phyloP scores from a whole-genome alignment of 2,329 filamentous ascomycete genomes.

The Aspergillus hortae region DNA sequence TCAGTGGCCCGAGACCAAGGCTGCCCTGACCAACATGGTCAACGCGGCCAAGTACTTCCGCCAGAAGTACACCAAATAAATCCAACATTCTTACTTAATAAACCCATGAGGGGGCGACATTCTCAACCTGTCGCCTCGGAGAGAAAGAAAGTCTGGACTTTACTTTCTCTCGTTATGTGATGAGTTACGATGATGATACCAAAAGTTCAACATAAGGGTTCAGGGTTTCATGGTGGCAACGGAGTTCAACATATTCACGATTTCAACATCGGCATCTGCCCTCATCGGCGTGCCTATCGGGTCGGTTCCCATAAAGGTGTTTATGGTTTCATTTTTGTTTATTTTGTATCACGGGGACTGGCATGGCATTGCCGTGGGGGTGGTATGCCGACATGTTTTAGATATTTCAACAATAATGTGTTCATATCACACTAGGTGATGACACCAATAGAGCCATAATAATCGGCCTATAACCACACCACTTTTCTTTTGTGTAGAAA shows the following conservation, averaged over 20 bases:
- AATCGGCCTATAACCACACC: background rate
- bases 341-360: slow-evolving; percentile 12
- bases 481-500: slow-evolving; percentile 19
- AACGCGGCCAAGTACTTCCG: slow-evolving; percentile 97
- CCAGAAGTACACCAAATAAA: slow-evolving; percentile 62
- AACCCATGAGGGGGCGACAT: slow-evolving; percentile 30
- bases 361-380: slow-evolving; percentile 14
- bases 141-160: slow-evolving; percentile 15
- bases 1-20: slow-evolving; percentile 98
- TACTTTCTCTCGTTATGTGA: slow-evolving; percentile 28
- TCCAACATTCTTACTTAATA: slow-evolving; percentile 12
- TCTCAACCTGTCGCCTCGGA: slow-evolving; percentile 37
- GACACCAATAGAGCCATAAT: slow-evolving; percentile 12
- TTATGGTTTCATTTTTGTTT: slow-evolving; percentile 11
- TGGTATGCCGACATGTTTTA: slow-evolving; percentile 17
- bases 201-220: slow-evolving; percentile 43
- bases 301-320: slow-evolving; percentile 7
- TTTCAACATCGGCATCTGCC: slow-evolving; percentile 48
- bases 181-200: slow-evolving; percentile 42
- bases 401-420: slow-evolving; percentile 36
- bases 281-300: slow-evolving; percentile 16
- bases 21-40: slow-evolving; percentile 92
- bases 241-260: slow-evolving; percentile 44
- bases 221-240: slow-evolving; percentile 32
- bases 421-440: slow-evolving; percentile 18